Conservation (phyloP, 495 filamentous ascomycete genomes). For the Platismatia glauca region DNA sequence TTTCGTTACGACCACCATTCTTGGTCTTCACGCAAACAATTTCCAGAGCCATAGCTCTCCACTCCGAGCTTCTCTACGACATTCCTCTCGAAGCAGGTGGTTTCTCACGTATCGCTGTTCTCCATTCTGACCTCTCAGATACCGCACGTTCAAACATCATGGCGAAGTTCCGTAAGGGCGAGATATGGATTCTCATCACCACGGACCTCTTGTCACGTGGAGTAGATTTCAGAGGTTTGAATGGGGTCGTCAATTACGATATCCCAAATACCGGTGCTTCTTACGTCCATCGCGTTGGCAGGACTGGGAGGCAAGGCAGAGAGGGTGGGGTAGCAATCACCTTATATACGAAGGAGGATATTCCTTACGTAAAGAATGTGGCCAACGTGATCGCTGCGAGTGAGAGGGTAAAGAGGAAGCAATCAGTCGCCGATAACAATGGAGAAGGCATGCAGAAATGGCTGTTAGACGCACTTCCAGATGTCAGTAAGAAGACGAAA, state of each 20-base stretch:
- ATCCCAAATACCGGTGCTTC: conserved; percentile 78
- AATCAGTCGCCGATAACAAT: conserved; percentile 27
- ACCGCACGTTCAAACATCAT: conserved; percentile 67
- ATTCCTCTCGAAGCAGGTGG: conserved; percentile 83
- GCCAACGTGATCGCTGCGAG: conserved; percentile 84
- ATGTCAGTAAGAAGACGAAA: conserved; percentile 70
- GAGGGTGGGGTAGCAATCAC: conserved; percentile 88
- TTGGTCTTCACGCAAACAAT: conserved; percentile 94
- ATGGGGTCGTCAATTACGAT: conserved; percentile 95
- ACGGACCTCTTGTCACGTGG: conserved; percentile 87
- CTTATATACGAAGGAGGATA: conserved; percentile 89
- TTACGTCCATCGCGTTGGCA: conserved; percentile 88
- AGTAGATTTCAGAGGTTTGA: conserved; percentile 83
- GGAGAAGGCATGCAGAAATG: conserved; percentile 63
- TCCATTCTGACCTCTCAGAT: conserved; percentile 81
- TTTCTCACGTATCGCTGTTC: conserved; percentile 74
- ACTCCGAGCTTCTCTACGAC: conserved; percentile 88
- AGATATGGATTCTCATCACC: conserved; percentile 93
- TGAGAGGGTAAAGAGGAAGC: conserved; percentile 50
- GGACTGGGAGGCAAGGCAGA: conserved; percentile 81
- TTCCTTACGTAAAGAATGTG: conserved; percentile 80
- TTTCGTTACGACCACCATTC: conserved; percentile 72
- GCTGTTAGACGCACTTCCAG: conserved; percentile 81
- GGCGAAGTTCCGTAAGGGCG: conserved; percentile 80
- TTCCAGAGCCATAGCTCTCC: conserved; percentile 73